Evolutionary conservation across 805 yeast genomes (phyloP).

Genomic region (Metschnikowia continentalis): DNA sequence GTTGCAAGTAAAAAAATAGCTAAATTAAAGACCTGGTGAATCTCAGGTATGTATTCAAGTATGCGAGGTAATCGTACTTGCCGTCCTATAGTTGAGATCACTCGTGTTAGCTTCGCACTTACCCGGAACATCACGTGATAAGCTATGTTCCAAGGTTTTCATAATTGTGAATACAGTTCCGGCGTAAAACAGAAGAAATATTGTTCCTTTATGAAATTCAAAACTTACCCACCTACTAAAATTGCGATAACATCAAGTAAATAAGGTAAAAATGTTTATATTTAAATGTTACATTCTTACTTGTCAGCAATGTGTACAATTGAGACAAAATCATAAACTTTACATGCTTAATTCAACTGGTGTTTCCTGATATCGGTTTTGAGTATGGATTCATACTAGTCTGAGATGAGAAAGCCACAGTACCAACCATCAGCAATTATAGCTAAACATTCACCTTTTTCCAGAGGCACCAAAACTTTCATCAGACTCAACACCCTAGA

Average conservation of each 20-base stretch:
- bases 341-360: neutral
- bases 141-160: neutral
- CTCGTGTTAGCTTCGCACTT: constrained; percentile 2
- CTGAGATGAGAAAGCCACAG: constrained; percentile 46
- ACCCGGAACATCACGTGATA: constrained; percentile 3
- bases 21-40: neutral
- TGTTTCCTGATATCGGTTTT: neutral
- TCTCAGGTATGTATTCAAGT: neutral
- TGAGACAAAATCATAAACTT: neutral
- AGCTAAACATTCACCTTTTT: constrained; percentile 46
- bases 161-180: neutral
- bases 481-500: constrained; percentile 38
- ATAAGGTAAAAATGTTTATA: neutral
- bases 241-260: neutral
- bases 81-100: constrained; percentile 2
- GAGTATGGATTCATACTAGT: neutral
- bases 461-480: neutral
- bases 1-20: neutral
- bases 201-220: neutral
- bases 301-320: neutral
- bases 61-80: constrained; percentile 1
- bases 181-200: too few species aligned
- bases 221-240: neutral
- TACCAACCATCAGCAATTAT: constrained; percentile 82
- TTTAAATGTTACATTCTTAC: neutral